A percentile compares a stretch with the other conserved stretches of the same genome.
phyloP scores from a whole-genome alignment of 441 rosid species.

The Populus hybrid region DNA sequence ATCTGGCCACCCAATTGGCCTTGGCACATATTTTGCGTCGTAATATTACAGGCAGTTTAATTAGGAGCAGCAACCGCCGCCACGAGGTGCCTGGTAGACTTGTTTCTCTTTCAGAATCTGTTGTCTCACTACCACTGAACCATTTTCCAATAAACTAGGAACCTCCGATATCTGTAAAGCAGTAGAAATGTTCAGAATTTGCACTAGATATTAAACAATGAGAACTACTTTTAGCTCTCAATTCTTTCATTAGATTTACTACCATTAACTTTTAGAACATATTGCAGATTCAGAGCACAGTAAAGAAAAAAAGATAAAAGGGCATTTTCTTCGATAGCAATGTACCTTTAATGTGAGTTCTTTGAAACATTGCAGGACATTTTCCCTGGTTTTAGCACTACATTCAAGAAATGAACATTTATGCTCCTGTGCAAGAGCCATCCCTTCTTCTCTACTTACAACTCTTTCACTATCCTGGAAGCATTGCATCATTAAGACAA shows the following conservation, averaged over 20 bases:
- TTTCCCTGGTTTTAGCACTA: constrained; percentile 57
- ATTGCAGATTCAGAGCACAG: background rate
- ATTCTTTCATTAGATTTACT: background rate
- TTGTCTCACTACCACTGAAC: constrained; percentile 46
- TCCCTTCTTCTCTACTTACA: constrained; percentile 65
- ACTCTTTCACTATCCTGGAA: constrained; percentile 61
- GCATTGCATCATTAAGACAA: background rate
- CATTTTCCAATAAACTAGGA: constrained; percentile 52
- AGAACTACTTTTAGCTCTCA: background rate
- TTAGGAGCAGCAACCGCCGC: constrained; percentile 43
- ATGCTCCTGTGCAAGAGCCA: constrained; percentile 54
- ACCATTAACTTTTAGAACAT: background rate
- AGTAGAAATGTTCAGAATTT: background rate
- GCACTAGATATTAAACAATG: background rate
- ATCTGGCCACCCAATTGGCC: background rate
- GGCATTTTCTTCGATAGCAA: background rate
- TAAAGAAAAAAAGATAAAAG: background rate
- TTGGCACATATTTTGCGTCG: background rate
- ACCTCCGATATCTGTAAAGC: constrained; percentile 47
- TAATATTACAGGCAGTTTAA: background rate
- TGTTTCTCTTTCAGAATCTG: constrained; percentile 41
- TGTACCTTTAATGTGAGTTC: constrained; percentile 50
- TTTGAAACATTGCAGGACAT: constrained; percentile 54
- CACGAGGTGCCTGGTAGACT: constrained; percentile 17
- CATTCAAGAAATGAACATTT: constrained; percentile 63